These are phyloP conservation scores for Hemileccinum rubropunctum DNA, from an alignment of 768 basidiomycete species.

Conservation along the genomic window DNA sequence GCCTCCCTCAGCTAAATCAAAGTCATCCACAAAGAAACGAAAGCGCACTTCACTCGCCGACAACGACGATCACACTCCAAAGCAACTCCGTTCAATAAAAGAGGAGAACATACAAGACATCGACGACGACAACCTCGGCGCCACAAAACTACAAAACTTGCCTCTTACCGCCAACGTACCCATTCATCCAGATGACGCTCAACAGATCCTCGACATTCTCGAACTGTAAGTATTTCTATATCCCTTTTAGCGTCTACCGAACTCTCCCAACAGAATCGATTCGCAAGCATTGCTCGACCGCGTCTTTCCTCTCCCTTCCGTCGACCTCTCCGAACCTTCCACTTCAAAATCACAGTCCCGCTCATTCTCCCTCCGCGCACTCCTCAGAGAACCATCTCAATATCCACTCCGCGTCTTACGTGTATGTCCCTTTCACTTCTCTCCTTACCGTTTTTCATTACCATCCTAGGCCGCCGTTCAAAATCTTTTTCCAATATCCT, in stretches of 20 bases:
- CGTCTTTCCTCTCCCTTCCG: constrained; percentile 56
- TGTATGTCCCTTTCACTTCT: constrained; percentile 39
- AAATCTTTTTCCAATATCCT: constrained; percentile 66
- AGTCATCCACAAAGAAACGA: constrained; percentile 54
- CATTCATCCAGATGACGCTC: constrained; percentile 43
- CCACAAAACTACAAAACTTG: constrained; percentile 22
- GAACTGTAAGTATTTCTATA: constrained; percentile 41
- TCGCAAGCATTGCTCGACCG: constrained; percentile 77
- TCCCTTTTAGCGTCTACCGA: neutral
- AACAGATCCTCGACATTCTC: constrained; percentile 58
- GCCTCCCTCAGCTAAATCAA: constrained; percentile 27
- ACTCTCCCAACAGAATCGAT: constrained; percentile 49
- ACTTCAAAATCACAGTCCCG: constrained; percentile 35
- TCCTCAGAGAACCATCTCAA: constrained; percentile 51
- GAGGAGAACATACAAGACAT: constrained; percentile 26
- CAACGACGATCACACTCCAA: constrained; percentile 45
- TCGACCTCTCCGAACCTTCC: constrained; percentile 38
- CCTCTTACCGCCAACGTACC: constrained; percentile 48
- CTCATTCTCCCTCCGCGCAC: constrained; percentile 50
- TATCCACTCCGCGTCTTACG: constrained; percentile 55
- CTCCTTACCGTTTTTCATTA: constrained; percentile 12
- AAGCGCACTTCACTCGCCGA: constrained; percentile 46
- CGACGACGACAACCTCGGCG: constrained; percentile 20
- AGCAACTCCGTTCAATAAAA: constrained; percentile 43
- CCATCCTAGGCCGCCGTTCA: constrained; percentile 55